Evolutionary conservation across 257 asterid genomes (phyloP).

Genomic region (Solanum raphanifolium): DNA sequence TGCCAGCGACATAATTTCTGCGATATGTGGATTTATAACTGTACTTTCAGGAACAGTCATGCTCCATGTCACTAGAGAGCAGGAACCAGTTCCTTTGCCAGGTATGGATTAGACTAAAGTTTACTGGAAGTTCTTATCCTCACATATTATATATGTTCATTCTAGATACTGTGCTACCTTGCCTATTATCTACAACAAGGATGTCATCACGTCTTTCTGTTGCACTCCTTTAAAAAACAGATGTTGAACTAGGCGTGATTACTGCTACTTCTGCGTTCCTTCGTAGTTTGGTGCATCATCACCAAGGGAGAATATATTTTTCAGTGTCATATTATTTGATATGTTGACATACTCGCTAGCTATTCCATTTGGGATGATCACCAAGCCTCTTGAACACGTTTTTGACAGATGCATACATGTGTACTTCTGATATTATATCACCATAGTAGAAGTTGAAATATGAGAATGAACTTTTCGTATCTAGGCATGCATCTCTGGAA

Average conservation of each 20-base stretch:
- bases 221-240: background rate
- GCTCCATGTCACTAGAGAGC: constrained; percentile 57
- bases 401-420: background rate
- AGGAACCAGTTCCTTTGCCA: constrained; percentile 23
- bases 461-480: background rate
- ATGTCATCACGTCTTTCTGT: background rate
- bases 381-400: background rate
- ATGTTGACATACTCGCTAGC: background rate
- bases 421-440: background rate
- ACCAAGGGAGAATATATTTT: background rate
- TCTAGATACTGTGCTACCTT: background rate
- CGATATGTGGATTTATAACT: constrained; percentile 53
- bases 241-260: background rate
- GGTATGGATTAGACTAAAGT: constrained; percentile 19
- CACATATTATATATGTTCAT: background rate
- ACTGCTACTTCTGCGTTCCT: background rate
- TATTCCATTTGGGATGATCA: background rate
- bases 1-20: constrained; percentile 44
- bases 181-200: background rate
- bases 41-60: constrained; percentile 68
- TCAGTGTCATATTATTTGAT: background rate
- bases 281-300: background rate
- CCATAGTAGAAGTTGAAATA: background rate
- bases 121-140: background rate
- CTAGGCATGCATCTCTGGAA: background rate